A percentile compares a stretch with the other conserved stretches of the same genome.
Conservation (phyloP, 257 asterid genomes). For the Petunia axillaris region DNA sequence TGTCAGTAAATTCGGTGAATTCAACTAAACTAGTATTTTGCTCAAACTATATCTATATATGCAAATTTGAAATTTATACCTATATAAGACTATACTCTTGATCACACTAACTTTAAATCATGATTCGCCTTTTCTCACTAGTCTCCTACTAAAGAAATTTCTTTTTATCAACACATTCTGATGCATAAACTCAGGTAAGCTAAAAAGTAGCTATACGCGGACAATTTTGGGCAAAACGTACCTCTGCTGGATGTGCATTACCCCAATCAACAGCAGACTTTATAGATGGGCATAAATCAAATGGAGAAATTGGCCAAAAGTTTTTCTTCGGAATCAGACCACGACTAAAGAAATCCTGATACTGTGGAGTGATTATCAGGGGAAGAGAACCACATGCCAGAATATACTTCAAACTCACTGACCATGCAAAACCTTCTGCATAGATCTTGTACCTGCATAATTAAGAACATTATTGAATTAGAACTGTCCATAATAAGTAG, state of each 20-base stretch:
- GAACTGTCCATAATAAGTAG: too few relatives aligned
- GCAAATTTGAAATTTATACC: too few relatives aligned
- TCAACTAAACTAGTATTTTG: too few relatives aligned
- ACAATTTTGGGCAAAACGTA: conserved; percentile 5
- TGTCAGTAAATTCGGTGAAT: too few relatives aligned
- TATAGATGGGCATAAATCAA: conserved; percentile 51
- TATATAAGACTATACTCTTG: too few relatives aligned
- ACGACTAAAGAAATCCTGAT: conserved; percentile 67
- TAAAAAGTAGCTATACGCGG: not conserved
- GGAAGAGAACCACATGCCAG: conserved; percentile 71
- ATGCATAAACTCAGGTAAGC: not conserved
- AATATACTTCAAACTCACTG: conserved; percentile 79
- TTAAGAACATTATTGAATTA: not conserved
- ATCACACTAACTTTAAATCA: too few relatives aligned
- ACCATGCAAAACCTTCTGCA: conserved; percentile 90
- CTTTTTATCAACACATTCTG: not conserved
- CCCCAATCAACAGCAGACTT: conserved; percentile 72
- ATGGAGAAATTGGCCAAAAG: conserved; percentile 46
- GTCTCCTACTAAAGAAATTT: not conserved
- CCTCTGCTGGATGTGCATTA: conserved; percentile 52
- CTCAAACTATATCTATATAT: too few relatives aligned
- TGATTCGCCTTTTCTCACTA: too few relatives aligned
- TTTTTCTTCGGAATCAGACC: conserved; percentile 54
- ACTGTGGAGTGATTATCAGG: conserved; percentile 52
- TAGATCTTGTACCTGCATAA: conserved; percentile 70